Percentiles rank a stretch among this genome's conserved stretches.
Evolutionary conservation across 129 eudicot genomes (phyloP).

Genomic region (Ambrosia artemisiifolia): DNA sequence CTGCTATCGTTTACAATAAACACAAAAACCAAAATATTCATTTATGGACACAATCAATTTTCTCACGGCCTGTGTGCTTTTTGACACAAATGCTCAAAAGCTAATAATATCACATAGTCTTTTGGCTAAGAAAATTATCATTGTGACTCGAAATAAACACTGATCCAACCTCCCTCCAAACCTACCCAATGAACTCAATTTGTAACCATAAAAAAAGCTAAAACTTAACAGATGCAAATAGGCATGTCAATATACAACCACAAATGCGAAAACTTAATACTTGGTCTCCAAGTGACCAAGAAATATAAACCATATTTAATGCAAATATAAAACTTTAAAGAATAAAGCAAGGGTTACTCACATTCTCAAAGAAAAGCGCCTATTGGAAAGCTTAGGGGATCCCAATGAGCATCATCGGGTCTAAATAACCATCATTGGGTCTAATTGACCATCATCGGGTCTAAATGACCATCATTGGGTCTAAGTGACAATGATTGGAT

Average conservation of each 20-base stretch:
- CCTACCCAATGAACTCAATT: neutral
- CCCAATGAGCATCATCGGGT: conserved; percentile 82
- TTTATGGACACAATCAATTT: neutral
- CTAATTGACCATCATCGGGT: too few relatives aligned
- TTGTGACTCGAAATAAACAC: neutral
- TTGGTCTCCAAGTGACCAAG: too few relatives aligned
- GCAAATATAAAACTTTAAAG: neutral
- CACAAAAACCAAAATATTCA: too few relatives aligned
- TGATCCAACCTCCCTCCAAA: neutral
- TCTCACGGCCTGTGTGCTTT: neutral
- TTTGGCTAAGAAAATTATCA: neutral
- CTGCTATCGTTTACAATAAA: too few relatives aligned
- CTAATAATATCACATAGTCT: neutral
- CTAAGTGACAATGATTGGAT: too few relatives aligned
- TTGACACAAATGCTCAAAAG: too few relatives aligned
- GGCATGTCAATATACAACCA: neutral
- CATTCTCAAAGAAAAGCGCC: conserved; percentile 61
- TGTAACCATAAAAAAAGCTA: neutral
- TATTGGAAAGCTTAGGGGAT: conserved; percentile 63
- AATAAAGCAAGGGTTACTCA: conserved; percentile 13
- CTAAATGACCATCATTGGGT: too few relatives aligned
- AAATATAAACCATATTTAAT: neutral
- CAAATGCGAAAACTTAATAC: too few relatives aligned
- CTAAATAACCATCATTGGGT: too few relatives aligned
- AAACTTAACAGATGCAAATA: conserved; percentile 1